Base-by-base conservation (phyloP, 805 yeast species). In the Teunomyces pallodes region DNA sequence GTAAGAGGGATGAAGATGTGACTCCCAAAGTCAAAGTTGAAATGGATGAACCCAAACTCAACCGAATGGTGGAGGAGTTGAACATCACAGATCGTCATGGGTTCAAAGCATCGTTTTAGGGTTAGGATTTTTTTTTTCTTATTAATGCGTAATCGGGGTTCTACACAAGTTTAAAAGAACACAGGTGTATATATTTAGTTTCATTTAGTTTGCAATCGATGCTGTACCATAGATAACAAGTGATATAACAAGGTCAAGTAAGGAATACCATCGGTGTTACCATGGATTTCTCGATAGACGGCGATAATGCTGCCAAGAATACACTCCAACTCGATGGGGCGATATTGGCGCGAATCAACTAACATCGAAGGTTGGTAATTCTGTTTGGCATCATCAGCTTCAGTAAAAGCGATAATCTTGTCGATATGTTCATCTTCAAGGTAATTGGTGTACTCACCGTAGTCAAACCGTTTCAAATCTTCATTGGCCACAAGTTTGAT, bases 301-400 rank as follows among this genome's bases (percentile, higher is more conserved):
- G 16, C 9, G 26, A 49, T 32, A 13, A 49, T 26, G 27, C 84
- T 87, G 3, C 92, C 91, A 44, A 86, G 67, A 50, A 88, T 84
- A 17, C 80, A 85, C 57, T 87, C 90, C 27, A 83, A 64, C 63
- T 88, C 95, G 54, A 87, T 77, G 42, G 82, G 82, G 58, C 86
- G 83, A 24, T 83, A 81, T 53, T 84, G 83, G 44, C 79, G 68
- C 16, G 76, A 75, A 59, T 86, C 94, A 9, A 84, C 86, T 51
- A 78, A 67, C 92, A 86, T 86, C 3, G 90, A 84, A 2, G 92
- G 92, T 45, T 76, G 74, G 61, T 79, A 86, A 66, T 76, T 79
- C 31, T 69, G 72, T 9, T 81, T 81, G 48, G 76, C 86, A 58
- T 84, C 87, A 26, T 46, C 42, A 7, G 35, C 42, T 40, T 47